Evolutionary conservation across 441 rosid genomes (phyloP).

Genomic region (Jatropha multifida): DNA sequence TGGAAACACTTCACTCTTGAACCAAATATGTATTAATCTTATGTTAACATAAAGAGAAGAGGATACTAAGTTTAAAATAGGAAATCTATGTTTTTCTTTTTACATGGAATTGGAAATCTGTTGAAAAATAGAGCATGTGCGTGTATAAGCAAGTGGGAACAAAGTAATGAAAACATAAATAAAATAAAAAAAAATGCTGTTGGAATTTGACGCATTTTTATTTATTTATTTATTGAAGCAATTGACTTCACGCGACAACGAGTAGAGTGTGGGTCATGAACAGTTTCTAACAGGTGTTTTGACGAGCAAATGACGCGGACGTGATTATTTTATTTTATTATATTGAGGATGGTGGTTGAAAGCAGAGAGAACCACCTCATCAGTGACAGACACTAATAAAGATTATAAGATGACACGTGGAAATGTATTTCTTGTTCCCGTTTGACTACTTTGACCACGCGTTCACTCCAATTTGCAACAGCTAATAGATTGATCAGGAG

Average conservation of each 20-base stretch:
- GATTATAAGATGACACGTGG: background rate
- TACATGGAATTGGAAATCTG: too few species aligned
- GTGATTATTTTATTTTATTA: background rate
- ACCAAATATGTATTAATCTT: too few species aligned
- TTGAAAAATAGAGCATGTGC: too few species aligned
- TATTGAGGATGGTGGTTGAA: background rate
- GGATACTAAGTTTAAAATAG: too few species aligned
- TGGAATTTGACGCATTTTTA: too few species aligned
- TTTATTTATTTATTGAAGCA: background rate
- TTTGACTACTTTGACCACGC: conserved; percentile 8
- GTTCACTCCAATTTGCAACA: background rate
- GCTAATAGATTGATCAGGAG: background rate
- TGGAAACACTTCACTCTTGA: too few species aligned
- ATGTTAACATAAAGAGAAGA: too few species aligned
- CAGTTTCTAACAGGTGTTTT: background rate
- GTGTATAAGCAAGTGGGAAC: too few species aligned
- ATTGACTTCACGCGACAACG: background rate
- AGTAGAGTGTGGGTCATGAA: background rate
- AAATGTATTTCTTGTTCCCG: background rate
- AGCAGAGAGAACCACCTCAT: background rate
- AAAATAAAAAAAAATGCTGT: too few species aligned
- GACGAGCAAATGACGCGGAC: background rate
- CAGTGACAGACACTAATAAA: conserved; percentile 4
- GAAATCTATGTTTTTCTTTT: too few species aligned
- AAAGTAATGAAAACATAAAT: too few species aligned